Percentiles rank a stretch among this genome's conserved stretches.
These are phyloP conservation scores for Blastobotrys illinoisensis DNA, from an alignment of 1,139 yeast species.

Conservation along the genomic window DNA sequence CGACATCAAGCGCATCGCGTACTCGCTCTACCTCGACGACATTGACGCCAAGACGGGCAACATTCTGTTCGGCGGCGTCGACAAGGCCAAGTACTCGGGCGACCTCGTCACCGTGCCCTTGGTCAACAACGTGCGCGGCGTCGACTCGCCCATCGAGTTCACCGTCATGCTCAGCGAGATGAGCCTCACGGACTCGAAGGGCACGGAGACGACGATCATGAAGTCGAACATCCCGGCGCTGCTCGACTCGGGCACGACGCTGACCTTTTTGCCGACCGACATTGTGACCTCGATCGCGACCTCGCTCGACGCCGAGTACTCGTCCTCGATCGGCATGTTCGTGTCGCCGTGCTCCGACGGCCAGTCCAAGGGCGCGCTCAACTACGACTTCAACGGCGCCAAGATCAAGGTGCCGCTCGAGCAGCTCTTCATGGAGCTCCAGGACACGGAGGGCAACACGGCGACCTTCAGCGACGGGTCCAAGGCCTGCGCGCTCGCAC, in stretches of 20 bases:
- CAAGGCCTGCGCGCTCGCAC: constrained; percentile 38
- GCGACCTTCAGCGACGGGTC: constrained; percentile 21
- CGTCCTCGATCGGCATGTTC: constrained; percentile 10
- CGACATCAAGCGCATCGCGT: constrained; percentile 41
- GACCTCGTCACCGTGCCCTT: constrained; percentile 24
- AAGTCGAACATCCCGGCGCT: constrained; percentile 20
- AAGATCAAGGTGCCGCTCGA: constrained; percentile 23
- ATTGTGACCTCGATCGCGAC: constrained; percentile 18
- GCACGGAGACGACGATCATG: not conserved
- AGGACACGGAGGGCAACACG: constrained; percentile 12
- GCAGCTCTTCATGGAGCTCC: constrained; percentile 6
- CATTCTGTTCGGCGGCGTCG: constrained; percentile 48
- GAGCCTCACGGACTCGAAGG: constrained; percentile 6
- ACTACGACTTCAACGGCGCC: constrained; percentile 29
- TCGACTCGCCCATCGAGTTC: constrained; percentile 19
- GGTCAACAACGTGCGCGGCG: constrained; percentile 10
- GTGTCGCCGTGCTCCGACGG: constrained; percentile 15
- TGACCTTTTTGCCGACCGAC: constrained; percentile 46
- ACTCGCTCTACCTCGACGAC: constrained; percentile 35
- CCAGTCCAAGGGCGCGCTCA: constrained; percentile 17
- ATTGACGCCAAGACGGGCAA: constrained; percentile 33
- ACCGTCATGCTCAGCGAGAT: constrained; percentile 18
- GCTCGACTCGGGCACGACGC: constrained; percentile 65
- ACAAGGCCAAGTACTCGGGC: constrained; percentile 41
- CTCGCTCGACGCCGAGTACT: constrained; percentile 12